Evolutionary conservation across 352 stramenopile genomes (phyloP).

Genomic region (Saprolegnia diclina): DNA sequence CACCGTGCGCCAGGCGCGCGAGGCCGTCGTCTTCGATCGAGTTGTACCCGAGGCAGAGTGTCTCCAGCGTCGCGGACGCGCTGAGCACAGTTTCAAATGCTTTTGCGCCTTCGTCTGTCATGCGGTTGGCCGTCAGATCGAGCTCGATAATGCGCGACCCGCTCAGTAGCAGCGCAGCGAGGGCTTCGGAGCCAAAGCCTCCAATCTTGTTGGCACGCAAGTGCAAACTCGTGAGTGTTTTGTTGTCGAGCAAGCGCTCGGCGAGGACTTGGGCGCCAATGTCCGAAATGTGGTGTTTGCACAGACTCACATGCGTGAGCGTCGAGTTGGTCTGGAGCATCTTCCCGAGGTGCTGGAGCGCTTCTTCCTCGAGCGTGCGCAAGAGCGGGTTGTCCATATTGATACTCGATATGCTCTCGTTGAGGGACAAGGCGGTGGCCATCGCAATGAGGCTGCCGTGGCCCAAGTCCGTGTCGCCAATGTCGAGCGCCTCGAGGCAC

Average conservation of each 20-base stretch:
- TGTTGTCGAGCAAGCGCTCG: conserved; percentile 61
- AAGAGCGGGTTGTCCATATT: conserved; percentile 63
- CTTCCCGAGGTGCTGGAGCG: conserved; percentile 65
- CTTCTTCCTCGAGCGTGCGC: conserved; percentile 56
- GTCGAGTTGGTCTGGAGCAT: conserved; percentile 67
- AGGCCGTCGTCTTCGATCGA: conserved; percentile 42
- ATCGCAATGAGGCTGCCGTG: conserved; percentile 66
- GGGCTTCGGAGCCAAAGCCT: conserved; percentile 42
- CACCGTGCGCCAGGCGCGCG: conserved; percentile 37
- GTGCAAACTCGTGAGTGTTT: conserved; percentile 46
- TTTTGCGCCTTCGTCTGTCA: conserved; percentile 45
- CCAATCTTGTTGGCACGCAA: conserved; percentile 66
- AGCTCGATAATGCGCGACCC: conserved; percentile 48
- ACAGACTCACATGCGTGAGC: conserved; percentile 49
- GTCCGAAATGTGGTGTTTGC: conserved; percentile 70
- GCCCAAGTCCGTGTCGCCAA: conserved; percentile 52
- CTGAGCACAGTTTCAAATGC: conserved; percentile 46
- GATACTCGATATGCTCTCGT: conserved; percentile 36
- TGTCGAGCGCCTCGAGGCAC: conserved; percentile 42
- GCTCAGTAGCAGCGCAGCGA: conserved; percentile 50
- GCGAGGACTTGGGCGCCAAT: conserved; percentile 60
- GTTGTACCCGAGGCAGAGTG: conserved; percentile 23
- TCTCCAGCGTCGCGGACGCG: neutral
- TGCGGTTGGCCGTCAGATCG: conserved; percentile 60
- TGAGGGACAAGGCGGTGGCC: conserved; percentile 40